Evolutionary conservation across 192 early-diverging fungal species (phyloP).

Genomic region (Backusella luteola): DNA sequence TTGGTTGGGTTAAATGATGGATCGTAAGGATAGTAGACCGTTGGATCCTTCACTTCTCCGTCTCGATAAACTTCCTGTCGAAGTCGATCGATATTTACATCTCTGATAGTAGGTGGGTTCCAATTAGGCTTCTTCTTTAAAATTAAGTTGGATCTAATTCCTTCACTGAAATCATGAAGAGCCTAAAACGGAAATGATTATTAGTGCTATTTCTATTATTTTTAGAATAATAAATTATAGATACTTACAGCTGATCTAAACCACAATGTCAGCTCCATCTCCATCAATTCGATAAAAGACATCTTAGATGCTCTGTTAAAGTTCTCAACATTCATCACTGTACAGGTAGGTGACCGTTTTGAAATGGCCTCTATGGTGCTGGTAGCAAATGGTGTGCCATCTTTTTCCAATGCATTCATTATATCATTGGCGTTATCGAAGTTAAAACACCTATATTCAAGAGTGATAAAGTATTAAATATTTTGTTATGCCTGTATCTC

Average conservation of each 20-base stretch:
- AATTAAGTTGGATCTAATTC: conserved; percentile 77
- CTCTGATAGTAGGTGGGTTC: conserved; percentile 61
- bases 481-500: not conserved
- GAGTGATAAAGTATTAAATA: not conserved
- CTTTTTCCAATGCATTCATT: conserved; percentile 72
- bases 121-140: conserved; percentile 69
- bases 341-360: conserved; percentile 75
- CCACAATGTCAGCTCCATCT: conserved; percentile 79
- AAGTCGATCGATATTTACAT: conserved; percentile 38
- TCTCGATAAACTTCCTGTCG: conserved; percentile 47
- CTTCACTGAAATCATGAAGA: conserved; percentile 84
- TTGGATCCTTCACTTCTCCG: conserved; percentile 10
- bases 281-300: conserved; percentile 75
- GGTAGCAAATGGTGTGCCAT: conserved; percentile 66
- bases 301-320: conserved; percentile 65
- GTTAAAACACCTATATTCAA: conserved; percentile 71
- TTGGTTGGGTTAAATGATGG: conserved; percentile 48
- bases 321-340: conserved; percentile 87
- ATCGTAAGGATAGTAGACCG: conserved; percentile 35
- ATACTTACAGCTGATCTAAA: conserved; percentile 58
- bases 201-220: not conserved
- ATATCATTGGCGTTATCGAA: conserved; percentile 82
- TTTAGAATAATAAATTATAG: too few relatives aligned
- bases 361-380: conserved; percentile 65
- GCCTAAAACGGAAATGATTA: conserved; percentile 21